phyloP scores from a whole-genome alignment of 2,329 filamentous ascomycete genomes.

The Cercospora sp. region DNA sequence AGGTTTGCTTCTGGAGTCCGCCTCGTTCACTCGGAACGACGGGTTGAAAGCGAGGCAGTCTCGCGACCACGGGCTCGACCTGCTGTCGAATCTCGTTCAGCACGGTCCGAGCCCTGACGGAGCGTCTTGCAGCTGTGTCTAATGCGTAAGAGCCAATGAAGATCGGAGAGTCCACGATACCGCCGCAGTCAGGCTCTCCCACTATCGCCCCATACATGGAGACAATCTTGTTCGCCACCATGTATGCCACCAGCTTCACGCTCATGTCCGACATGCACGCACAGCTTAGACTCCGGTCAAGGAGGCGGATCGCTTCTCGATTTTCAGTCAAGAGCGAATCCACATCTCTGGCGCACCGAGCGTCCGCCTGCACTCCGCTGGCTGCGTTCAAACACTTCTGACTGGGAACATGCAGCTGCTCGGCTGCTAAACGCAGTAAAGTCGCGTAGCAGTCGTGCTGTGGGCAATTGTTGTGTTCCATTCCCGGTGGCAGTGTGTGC shows the following conservation, averaged over 20 bases:
- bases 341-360: slow-evolving; percentile 8
- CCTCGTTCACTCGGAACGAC: background rate
- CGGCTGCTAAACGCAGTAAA: background rate
- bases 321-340: slow-evolving; percentile 6
- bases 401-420: background rate
- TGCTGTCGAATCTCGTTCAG: slow-evolving; percentile 9
- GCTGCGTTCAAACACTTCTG: background rate
- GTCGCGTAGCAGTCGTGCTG: background rate
- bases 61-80: slow-evolving; percentile 4
- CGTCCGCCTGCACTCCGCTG: background rate
- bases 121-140: slow-evolving; percentile 7
- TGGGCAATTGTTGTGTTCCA: background rate
- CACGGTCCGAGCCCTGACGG: slow-evolving; percentile 5
- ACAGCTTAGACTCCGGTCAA: slow-evolving; percentile 6
- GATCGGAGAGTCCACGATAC: slow-evolving; percentile 3
- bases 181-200: background rate
- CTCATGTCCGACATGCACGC: background rate
- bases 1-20: background rate
- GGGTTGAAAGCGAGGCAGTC: slow-evolving; percentile 1
- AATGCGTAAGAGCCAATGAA: slow-evolving; percentile 4
- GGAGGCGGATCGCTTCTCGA: slow-evolving; percentile 13
- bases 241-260: slow-evolving; percentile 7
- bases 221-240: slow-evolving; percentile 9
- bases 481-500: background rate
- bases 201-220: slow-evolving; percentile 9